Evolutionary conservation across 2,329 filamentous ascomycete species (phyloP), one percentile per base, ranked within the genome.

Genomic region (Arthrobotrys conoides): DNA sequence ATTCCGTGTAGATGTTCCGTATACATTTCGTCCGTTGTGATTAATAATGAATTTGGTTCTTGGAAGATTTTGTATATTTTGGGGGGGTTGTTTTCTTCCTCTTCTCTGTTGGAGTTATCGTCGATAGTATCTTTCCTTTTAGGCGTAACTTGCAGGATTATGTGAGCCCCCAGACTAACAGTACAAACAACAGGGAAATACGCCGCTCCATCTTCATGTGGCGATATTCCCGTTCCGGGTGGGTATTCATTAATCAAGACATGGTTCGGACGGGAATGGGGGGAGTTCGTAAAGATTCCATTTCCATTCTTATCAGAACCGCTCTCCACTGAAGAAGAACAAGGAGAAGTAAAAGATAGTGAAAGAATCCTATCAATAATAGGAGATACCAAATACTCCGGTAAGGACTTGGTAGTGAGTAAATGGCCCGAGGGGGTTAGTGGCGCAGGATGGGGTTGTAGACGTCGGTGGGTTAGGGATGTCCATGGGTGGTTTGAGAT

Each of bases 211-310:
- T 99, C 95, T 87, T 97, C 96, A 84, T 98, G 95, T 57, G 94
- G 91, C 93, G 97, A 97, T 81, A 98, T 98, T n/a, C 95, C 95
- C 80, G 97, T 89, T 1, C 93, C 93, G 0, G 93, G 90, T 0
- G 88, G 87, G 84, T 98, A 99, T 84, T 97, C 94, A 83, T 99
- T 99, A 81, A 98, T 90, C 44, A 98, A 87, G 55, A 97, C 93
- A 85, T 98, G 96, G 82, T 98, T 99, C 1, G 95, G 93, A 3
- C 86, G 87, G 18, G 86, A 82, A 83, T 98, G 94, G 4, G 93
- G 92, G 64, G 94, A 93, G 20, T 87, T 83, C 1, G 83, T 79
- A 82, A 91, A 91, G 12, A 91, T 85, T 3, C 84, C 85, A 0
- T 88, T 6, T 33, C n/a, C n/a, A n/a, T 36, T 24, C 4, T 1